Evolutionary conservation across 768 basidiomycete species (phyloP), one percentile per base, ranked within the genome.

Genomic region (Mycena latifolia): DNA sequence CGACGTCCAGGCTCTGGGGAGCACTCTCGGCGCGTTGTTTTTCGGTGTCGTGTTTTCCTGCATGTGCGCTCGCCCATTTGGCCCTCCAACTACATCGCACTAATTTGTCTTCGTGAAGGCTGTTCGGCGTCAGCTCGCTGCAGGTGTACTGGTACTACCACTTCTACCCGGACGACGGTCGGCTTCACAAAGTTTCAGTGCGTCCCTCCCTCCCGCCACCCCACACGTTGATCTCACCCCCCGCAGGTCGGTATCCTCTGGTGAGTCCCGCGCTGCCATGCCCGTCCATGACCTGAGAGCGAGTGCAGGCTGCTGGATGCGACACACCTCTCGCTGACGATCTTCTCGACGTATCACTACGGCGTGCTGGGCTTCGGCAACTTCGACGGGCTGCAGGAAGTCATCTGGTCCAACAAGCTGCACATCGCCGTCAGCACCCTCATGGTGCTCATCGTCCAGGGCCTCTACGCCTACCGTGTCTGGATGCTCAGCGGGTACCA

Each of bases 381-480:
- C 55, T 0, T 72, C 1, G 28, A 54, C 7, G 75, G 71, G 1
- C 61, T 82, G 31, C 31, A 61, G 15, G 47, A 61, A 14, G 73
- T 82, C 27, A 55, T 73, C 18, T 81, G 80, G 67, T 82, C 60
- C 31, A 75, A 71, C 43, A 63, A 85, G 84, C 74, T 82, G 29
- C 82, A 81, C 74, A 77, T 80, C 3, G 65, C 76, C n/a, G 71
- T 84, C 33, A 83, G n/a, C n/a, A n/a, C n/a, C n/a, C n/a, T n/a
- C n/a, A 84, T 58, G 82, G 83, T 3, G 62, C n/a, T 84, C 8
- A 79, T 85, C 33, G 83, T 85, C 0, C 84, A 85, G 72, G 77
- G 84, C 65, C 67, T 85, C 25, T 86, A 86, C 50, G 77, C 82
- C 9, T 77, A 77, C 61, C 80, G 85, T 3, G 80, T 85, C 10